Base-by-base conservation (phyloP, 2,329 filamentous ascomycete genomes). In the Chalaropsis ovoidea region DNA sequence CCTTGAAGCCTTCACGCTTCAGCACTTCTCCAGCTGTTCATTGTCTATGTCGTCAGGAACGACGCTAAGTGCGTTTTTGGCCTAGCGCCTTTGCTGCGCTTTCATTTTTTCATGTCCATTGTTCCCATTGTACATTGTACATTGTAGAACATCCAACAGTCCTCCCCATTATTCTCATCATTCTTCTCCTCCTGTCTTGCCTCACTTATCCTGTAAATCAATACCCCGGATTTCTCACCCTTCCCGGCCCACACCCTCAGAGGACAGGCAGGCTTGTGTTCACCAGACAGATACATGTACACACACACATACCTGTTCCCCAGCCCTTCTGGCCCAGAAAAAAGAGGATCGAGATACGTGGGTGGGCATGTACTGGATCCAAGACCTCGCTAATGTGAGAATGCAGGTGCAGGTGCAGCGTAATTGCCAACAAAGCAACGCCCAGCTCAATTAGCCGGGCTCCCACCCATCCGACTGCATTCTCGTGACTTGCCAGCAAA, bases 351-450 rank as follows among this genome's bases (percentile, higher is more conserved):
- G 52, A 56, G 13, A 56, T 56, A 35, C 52, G 22, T 56, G 52
- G 22, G 11, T 31, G 17, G 13, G 52, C 24, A 56, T 31, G 17
- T 4, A 17, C 15, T 19, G 4, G 17, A 56, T 3, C 24, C 2
- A 35, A 35, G 11, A 17, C 52, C 52, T 31, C 24, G 24, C 52
- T 35, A 17, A 35, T 17, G 15, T 56, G 24, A 56, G 52, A 31
- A 56, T 56, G 52, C 52, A 56, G 52, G 52, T 56, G 52, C 24
- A 31, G 52, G 24, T 31, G 52, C 24, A 27, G 52, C 31, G 52
- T 35, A 17, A 24, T 42, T 61, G 31, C 56, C 31, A 61, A 41
- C 56, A 61, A 61, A 22, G 56, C 56, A 42, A 6, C 31, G 31
- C 31, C 2, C 56, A 61, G 19, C 19, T 42, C 56, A 61, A 22